phyloP scores from a whole-genome alignment of 345 rosid genomes.

The Salix caprea region DNA sequence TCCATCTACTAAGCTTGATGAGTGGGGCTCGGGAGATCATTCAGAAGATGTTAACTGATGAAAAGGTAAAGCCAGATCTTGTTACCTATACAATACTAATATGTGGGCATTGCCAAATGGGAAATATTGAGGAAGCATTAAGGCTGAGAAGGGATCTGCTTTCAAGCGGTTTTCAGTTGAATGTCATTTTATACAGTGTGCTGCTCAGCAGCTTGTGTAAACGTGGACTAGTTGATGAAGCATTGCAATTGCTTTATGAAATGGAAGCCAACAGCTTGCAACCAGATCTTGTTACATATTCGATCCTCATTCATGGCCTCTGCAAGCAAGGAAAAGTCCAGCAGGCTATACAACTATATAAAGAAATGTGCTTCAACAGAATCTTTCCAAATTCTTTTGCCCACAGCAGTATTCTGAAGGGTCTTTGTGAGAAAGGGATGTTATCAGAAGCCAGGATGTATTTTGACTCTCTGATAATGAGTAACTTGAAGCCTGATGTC shows the following conservation, averaged over 20 bases:
- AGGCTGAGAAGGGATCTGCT: slow-evolving; percentile 51
- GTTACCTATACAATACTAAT: slow-evolving; percentile 51
- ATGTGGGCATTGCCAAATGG: slow-evolving; percentile 55
- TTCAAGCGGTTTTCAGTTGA: slow-evolving; percentile 47
- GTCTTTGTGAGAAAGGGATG: slow-evolving; percentile 54
- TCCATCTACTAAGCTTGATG: slow-evolving; percentile 48
- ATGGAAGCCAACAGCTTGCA: slow-evolving; percentile 47
- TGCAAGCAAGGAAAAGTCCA: slow-evolving; percentile 66
- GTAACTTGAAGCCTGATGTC: slow-evolving; percentile 34
- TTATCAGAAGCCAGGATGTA: slow-evolving; percentile 48
- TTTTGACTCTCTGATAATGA: slow-evolving; percentile 45
- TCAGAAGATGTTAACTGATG: slow-evolving; percentile 35
- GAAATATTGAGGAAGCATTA: slow-evolving; percentile 52
- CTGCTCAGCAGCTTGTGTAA: slow-evolving; percentile 68
- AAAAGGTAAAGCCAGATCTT: slow-evolving; percentile 53
- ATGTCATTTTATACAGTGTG: slow-evolving; percentile 40
- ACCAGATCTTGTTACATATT: slow-evolving; percentile 59
- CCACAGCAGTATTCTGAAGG: slow-evolving; percentile 46
- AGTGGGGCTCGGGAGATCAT: slow-evolving; percentile 42
- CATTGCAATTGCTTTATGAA: slow-evolving; percentile 41
- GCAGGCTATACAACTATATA: slow-evolving; percentile 48
- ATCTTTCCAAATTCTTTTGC: slow-evolving; percentile 46
- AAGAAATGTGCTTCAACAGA: slow-evolving; percentile 43
- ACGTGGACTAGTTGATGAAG: slow-evolving; percentile 47
- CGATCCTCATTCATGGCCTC: slow-evolving; percentile 63